Evolutionary conservation across 2,329 filamentous ascomycete species (phyloP).

Genomic region (Trichoderma koningii): DNA sequence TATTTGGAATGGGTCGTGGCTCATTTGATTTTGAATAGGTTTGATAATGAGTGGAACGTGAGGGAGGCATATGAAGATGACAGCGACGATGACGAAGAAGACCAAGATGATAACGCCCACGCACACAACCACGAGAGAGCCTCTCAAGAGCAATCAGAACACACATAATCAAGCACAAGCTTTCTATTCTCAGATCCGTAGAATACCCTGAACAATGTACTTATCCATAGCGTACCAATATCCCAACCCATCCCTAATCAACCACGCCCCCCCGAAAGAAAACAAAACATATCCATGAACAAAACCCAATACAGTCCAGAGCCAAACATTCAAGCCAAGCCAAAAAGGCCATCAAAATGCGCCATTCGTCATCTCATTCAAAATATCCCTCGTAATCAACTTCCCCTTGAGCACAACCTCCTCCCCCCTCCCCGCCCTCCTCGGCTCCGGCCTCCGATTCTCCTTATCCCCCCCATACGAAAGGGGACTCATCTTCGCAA

Average conservation of each 20-base stretch:
- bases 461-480: constrained; percentile 52
- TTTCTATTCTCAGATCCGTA: not conserved
- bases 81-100: constrained; percentile 32
- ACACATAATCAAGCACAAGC: constrained; percentile 12
- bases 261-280: not conserved
- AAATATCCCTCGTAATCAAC: constrained; percentile 72
- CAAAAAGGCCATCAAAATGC: constrained; percentile 38
- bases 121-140: not conserved
- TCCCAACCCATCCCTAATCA: not conserved
- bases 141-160: constrained; percentile 33
- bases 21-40: constrained; percentile 34
- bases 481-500: not conserved
- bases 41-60: constrained; percentile 34
- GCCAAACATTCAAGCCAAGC: too few species aligned
- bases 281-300: constrained; percentile 1
- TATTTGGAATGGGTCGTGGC: not conserved
- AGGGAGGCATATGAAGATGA: not conserved
- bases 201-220: constrained; percentile 13
- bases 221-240: constrained; percentile 14
- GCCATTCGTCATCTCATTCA: constrained; percentile 67
- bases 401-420: constrained; percentile 65
- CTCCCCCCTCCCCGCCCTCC: constrained; percentile 59
- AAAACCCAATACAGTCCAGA: not conserved
- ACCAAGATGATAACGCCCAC: constrained; percentile 31
- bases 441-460: constrained; percentile 53